These are phyloP conservation scores for Cercospora sp. DNA, from an alignment of 2,329 filamentous ascomycete genomes.

Conservation along the genomic window DNA sequence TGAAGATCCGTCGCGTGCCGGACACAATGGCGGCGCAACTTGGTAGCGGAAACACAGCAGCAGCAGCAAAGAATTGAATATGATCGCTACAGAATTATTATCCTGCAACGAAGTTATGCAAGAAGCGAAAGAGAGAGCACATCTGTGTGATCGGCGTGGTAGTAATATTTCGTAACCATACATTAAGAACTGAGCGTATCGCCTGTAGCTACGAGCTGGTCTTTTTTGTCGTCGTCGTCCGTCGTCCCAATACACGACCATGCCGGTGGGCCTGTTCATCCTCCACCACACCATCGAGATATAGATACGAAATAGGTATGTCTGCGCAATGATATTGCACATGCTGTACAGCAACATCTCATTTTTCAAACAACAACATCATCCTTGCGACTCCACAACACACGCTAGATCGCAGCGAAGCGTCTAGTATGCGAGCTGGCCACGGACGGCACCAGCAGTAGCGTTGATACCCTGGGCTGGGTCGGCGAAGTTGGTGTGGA, in stretches of 20 bases:
- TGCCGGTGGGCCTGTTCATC: neutral
- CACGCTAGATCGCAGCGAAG: too few relatives aligned
- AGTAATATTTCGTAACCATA: neutral
- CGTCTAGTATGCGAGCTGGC: conserved; percentile 44
- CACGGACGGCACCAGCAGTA: conserved; percentile 54
- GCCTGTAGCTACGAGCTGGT: neutral
- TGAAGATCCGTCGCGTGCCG: neutral
- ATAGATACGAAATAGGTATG: neutral
- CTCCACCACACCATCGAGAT: neutral
- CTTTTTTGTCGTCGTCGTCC: neutral
- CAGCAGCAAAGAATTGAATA: neutral
- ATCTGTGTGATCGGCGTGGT: neutral
- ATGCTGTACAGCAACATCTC: conserved; percentile 1
- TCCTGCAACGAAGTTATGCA: neutral
- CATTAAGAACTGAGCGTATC: neutral
- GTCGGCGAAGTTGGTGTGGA: conserved; percentile 57
- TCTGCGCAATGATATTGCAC: neutral
- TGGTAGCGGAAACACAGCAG: too few relatives aligned
- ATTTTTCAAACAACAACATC: neutral
- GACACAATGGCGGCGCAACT: too few relatives aligned
- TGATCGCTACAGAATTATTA: neutral
- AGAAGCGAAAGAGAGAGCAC: neutral
- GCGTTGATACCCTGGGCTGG: conserved; percentile 55
- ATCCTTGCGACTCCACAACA: too few relatives aligned
- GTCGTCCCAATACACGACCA: neutral